A percentile compares a stretch with the other conserved stretches of the same genome.
Evolutionary conservation across 228 moss, liverwort and hornwort species (phyloP).

Genomic region (Sphagnum fallax): DNA sequence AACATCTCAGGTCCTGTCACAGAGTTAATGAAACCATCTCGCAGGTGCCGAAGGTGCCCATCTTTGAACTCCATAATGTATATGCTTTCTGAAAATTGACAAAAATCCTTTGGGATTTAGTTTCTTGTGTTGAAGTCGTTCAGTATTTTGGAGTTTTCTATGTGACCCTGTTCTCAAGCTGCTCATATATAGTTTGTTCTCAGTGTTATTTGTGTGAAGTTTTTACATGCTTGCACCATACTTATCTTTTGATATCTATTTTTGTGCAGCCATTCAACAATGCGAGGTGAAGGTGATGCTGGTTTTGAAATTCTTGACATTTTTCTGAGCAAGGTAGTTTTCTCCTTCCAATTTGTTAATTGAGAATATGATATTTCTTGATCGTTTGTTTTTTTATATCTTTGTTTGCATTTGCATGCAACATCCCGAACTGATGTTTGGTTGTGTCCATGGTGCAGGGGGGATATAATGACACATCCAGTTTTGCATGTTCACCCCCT

Average conservation of each 20-base stretch:
- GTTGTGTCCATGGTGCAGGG: slow-evolving; percentile 33
- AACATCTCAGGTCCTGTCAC: slow-evolving; percentile 60
- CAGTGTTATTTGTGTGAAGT: too few relatives aligned
- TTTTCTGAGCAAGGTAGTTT: slow-evolving; percentile 72
- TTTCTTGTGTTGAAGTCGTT: too few relatives aligned
- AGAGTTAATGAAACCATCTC: slow-evolving; percentile 67
- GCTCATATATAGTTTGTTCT: too few relatives aligned
- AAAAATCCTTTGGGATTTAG: too few relatives aligned
- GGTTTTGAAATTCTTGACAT: slow-evolving; percentile 94
- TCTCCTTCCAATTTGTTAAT: not conserved
- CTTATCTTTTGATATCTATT: too few relatives aligned
- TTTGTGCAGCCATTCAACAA: slow-evolving; percentile 57
- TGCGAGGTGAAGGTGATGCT: slow-evolving; percentile 71
- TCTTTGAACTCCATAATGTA: not conserved
- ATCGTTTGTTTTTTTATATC: not conserved
- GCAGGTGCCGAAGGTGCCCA: slow-evolving; percentile 61
- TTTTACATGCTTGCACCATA: too few relatives aligned
- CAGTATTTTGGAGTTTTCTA: too few relatives aligned
- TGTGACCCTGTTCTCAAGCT: too few relatives aligned
- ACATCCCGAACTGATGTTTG: too few relatives aligned
- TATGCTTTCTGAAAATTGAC: too few relatives aligned
- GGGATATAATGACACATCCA: slow-evolving; percentile 76
- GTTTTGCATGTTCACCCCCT: slow-evolving; percentile 93
- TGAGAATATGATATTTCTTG: not conserved
- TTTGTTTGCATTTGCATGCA: not conserved